Evolutionary conservation across 1,139 yeast species (phyloP), one percentile per base, ranked within the genome.

Genomic region (Hemisphaericaspora xylanilytica): DNA sequence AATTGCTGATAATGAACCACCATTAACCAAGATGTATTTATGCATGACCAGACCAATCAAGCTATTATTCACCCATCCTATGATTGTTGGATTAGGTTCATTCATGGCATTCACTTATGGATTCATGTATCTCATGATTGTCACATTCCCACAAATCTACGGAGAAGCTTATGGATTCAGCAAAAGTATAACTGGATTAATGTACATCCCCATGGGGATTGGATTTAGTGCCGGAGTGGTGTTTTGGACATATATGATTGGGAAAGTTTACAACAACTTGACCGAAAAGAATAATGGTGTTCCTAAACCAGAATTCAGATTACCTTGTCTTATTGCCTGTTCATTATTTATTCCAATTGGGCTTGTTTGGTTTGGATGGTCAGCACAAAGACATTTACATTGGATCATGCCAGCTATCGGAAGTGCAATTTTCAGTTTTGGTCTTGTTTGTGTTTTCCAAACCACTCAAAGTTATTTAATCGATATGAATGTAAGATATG

Each of bases 341-440:
- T 63, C 73, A 2, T 40, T 61, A 7, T 51, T 65, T 29, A 62
- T 70, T 30, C 73, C 75, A 3, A 49, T 67, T 11, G 75, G 75
- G 2, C 58, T 70, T 38, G 48, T 70, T 15, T 68, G 73, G 73
- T 70, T 66, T 45, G 76, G 76, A 12, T 70, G 75, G 75, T 64
- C 71, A 18, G 74, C 70, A 3, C 56, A 69, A 47, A 52, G 56
- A 42, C 54, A 63, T 40, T 51, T 68, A 28, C 75, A 66, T 45
- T 70, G 75, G 75, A 66, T 70, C 24, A 67, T 68, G 72, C 75
- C 75, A 2, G 66, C 70, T 3, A 58, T 69, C 36, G 75, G 75
- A 5, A 59, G 69, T 10, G 73, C 59, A 1, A 59, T 70, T 8
- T 70, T 68, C 59, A 73, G 72, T 2, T 67, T 68, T 53, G 71